Base-by-base conservation (phyloP, 345 rosid genomes). In the Eucalyptus decipiens region DNA sequence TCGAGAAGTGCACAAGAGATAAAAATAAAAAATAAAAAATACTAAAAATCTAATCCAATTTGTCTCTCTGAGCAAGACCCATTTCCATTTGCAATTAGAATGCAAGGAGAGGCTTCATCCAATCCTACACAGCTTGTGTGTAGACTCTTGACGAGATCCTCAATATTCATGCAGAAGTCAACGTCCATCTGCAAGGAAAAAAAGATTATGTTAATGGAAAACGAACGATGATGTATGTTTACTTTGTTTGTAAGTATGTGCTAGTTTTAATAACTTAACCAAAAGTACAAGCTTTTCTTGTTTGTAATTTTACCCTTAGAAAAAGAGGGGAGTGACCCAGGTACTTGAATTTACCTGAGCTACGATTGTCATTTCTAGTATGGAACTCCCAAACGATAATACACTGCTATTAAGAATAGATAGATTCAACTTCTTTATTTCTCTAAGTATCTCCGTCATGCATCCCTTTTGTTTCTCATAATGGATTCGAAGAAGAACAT, bases 401-500 rank as follows among this genome's bases (percentile, higher is more conserved):
- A 83, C 91, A 16, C 87, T 91, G 89, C 92, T 94, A 80, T 93
- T 92, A 52, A 91, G 69, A 5, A 95, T 93, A 52, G 69, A 86
- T 6, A 97, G 89, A 45, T 92, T 92, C 65, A 93, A 92, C 76
- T 92, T 95, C 91, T 94, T 96, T 3, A 97, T 86, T 88, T 92
- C 92, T 45, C 85, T 87, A 11, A 96, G 52, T 87, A 96, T 91
- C 85, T 90, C 93, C 8, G 90, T 32, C 28, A 94, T 37, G 90
- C 91, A 86, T 7, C 93, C 94, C 90, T 92, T 93, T 32, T 87
- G 92, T 47, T 94, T 95, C 91, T 95, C 95, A 86, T 96, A 94
- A 13, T 94, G 98, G 90, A 97, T 93, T 91, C 95, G 91, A 10
- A 97, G 89, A 8, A 97, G 93, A 14, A 96, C 93, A 72, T 97